A percentile compares a stretch with the other conserved stretches of the same genome.
These are phyloP conservation scores for Hemileccinum hortonii DNA, from an alignment of 1,284 basidiomycete genomes.

Conservation along the genomic window DNA sequence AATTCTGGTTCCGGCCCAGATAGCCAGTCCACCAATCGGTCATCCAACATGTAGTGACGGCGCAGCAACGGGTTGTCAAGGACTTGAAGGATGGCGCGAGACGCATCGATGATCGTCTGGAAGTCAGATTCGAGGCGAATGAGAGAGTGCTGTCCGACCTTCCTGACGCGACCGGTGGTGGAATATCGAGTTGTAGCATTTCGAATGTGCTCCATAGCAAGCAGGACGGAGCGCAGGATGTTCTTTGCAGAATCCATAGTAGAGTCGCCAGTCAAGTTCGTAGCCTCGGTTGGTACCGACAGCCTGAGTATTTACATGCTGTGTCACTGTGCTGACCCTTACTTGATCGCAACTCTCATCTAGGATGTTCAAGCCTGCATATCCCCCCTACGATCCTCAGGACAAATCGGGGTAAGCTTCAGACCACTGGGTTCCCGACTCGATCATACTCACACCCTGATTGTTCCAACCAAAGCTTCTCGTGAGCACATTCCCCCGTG, in stretches of 20 bases:
- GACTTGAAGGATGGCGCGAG: slow-evolving; percentile 1
- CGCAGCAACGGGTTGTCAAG: neutral
- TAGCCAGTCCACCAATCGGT: slow-evolving; percentile 9
- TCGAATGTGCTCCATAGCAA: neutral
- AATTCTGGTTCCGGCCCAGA: neutral
- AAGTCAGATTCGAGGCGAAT: slow-evolving; percentile 14
- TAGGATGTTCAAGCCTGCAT: slow-evolving; percentile 49
- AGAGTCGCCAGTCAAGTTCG: no score
- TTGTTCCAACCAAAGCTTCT: slow-evolving; percentile 47
- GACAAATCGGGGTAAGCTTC: slow-evolving; percentile 55
- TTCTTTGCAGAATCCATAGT: slow-evolving; percentile 12
- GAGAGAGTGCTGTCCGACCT: slow-evolving; percentile 10
- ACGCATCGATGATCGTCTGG: slow-evolving; percentile 6
- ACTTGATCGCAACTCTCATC: neutral
- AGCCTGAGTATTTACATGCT: no score
- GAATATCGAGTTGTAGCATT: neutral
- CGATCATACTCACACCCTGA: neutral
- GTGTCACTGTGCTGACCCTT: no score
- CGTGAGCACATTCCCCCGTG: slow-evolving; percentile 39
- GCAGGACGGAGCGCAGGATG: slow-evolving; percentile 1
- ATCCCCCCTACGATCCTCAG: slow-evolving; percentile 64
- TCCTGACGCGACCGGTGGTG: neutral
- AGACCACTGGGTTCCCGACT: neutral
- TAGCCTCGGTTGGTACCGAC: no score
- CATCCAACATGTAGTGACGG: slow-evolving; percentile 2